These are phyloP conservation scores for Zoysia matrella DNA, from an alignment of 202 grass and related monocot genomes.

Conservation along the genomic window DNA sequence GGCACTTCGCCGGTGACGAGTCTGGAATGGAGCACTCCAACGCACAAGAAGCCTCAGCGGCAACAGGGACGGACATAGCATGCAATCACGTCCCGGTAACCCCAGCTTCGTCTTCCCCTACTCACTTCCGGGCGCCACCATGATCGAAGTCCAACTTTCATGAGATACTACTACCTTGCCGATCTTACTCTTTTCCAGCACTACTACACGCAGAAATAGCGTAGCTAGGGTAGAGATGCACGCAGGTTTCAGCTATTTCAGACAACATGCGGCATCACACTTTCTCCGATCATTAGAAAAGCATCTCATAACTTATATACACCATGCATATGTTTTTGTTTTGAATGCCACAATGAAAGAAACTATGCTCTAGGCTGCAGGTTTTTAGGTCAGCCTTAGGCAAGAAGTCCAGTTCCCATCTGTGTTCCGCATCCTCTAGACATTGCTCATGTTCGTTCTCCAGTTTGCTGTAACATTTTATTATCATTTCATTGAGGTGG, in stretches of 20 bases:
- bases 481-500: neutral
- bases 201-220: conserved; percentile 16
- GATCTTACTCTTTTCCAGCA: neutral
- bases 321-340: neutral
- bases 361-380: conserved; percentile 50
- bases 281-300: conserved; percentile 13
- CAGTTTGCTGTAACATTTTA: neutral
- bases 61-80: neutral
- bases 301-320: conserved; percentile 19
- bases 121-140: neutral
- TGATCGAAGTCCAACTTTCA: conserved; percentile 46
- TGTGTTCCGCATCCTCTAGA: too few species aligned
- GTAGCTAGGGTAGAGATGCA: conserved; percentile 49
- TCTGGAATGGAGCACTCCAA: conserved; percentile 25
- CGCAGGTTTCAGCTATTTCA: conserved; percentile 66
- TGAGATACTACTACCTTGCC: conserved; percentile 37
- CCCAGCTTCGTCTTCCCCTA: conserved; percentile 32
- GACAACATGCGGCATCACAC: conserved; percentile 51
- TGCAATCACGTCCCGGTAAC: conserved; percentile 48
- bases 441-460: neutral
- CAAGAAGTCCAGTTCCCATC: conserved; percentile 18
- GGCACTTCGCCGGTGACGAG: conserved; percentile 56
- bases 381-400: conserved; percentile 52
- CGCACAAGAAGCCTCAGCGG: neutral
- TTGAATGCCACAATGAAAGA: conserved; percentile 30